Base-by-base conservation (phyloP, 2,329 filamentous ascomycete species). In the Sclerotinia glacialis region DNA sequence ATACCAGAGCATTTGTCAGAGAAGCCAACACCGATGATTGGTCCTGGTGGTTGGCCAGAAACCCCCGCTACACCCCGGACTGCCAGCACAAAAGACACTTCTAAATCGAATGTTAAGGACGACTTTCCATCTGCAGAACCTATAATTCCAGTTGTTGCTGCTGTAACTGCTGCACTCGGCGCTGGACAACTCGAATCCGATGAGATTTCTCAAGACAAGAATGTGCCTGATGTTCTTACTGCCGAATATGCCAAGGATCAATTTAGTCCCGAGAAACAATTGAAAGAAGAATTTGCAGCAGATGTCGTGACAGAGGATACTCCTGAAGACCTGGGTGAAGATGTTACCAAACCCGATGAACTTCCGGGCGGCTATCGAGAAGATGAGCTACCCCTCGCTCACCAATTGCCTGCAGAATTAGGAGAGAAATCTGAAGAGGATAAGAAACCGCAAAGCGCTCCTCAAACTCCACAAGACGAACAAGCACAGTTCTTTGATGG, bases 211-310 rank as follows among this genome's bases (percentile, higher is more conserved):
- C 62, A 69, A 23, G 64, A 53, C 5, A 52, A 67, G 54, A 34
- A 55, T 47, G 61, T 40, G n/a, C 67, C 67, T 42, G 71, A 74
- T 65, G 71, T 70, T 31, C 64, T 73, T 40, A 26, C 65, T 37
- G 68, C 72, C 44, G 71, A 71, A 12, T 74, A 72, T 62, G 65
- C 69, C 12, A 67, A 73, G 63, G 69, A 73, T 50, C 74, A 75
- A 65, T 67, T 74, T 40, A 72, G 67, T 64, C 69, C 75, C 42
- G 73, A 72, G 8, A 72, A 68, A 58, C 71, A 71, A 65, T 64
- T 74, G 37, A 71, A 72, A 58, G 70, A 76, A 52, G 73, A 74
- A 55, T 74, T 71, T 18, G 54, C 56, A 42, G 56, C 58, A 53
- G 56, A 66, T 18, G 50, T 52, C 14, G 11, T 47, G 49, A 21